Percentiles rank a stretch among this genome's conserved stretches.
These are phyloP conservation scores for Globisporangium orthogonon DNA, from an alignment of 352 stramenopile species.

Conservation along the genomic window DNA sequence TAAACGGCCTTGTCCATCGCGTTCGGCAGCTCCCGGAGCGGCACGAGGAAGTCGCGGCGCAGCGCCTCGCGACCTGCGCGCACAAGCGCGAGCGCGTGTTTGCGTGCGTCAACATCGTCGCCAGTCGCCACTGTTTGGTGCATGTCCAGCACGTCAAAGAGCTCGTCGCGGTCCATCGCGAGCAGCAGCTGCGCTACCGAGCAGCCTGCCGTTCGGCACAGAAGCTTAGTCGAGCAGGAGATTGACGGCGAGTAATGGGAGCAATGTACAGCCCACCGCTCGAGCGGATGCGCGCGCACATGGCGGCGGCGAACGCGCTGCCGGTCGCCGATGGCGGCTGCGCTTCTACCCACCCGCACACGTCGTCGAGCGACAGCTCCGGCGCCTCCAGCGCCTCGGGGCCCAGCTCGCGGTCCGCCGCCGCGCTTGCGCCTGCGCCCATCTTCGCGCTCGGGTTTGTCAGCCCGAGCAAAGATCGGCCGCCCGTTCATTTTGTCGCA, in stretches of 20 bases:
- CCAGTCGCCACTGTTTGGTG: background rate
- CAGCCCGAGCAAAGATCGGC: too few relatives aligned
- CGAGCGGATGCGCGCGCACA: conserved; percentile 9
- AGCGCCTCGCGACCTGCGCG: conserved; percentile 19
- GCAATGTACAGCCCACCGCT: conserved; percentile 8
- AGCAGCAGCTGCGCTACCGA: conserved; percentile 19
- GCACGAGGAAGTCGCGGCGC: conserved; percentile 28
- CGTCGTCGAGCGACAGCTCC: conserved; percentile 16
- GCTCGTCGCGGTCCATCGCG: conserved; percentile 24
- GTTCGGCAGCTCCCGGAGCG: conserved; percentile 78
- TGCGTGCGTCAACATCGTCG: conserved; percentile 8
- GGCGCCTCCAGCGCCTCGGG: conserved; percentile 2
- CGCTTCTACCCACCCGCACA: conserved; percentile 27
- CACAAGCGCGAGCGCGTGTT: conserved; percentile 14
- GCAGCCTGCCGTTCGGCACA: conserved; percentile 4
- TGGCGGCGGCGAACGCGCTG: conserved; percentile 1
- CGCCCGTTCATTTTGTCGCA: too few relatives aligned
- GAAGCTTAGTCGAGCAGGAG: background rate
- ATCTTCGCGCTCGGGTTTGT: background rate
- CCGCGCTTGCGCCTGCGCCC: background rate
- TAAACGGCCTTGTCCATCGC: conserved; percentile 85
- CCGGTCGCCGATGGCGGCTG: conserved; percentile 5
- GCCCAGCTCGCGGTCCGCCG: too few relatives aligned
- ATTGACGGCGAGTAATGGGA: too few relatives aligned
- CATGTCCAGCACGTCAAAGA: conserved; percentile 9